Evolutionary conservation across 2,329 filamentous ascomycete genomes (phyloP), one percentile per base, ranked within the genome.

Genomic region (Fusarium proliferatum): DNA sequence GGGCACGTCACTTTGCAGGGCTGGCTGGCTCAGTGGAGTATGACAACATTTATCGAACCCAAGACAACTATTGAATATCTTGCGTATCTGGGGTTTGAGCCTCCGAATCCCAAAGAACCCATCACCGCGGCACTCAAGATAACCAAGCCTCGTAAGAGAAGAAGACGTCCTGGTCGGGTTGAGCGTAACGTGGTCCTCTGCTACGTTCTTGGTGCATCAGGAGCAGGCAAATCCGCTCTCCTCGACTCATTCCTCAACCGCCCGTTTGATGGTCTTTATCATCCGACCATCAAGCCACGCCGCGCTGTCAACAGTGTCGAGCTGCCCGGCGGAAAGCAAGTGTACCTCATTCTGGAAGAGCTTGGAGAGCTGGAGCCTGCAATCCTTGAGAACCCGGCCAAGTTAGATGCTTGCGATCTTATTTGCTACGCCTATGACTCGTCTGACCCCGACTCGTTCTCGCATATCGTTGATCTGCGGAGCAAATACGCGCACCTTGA

Each of bases 1-100:
- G 96, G 96, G 0, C 91, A 98, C 80, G 95, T 99, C 70, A 99
- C 96, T 3, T 86, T 99, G 8, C 96, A 99, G 82, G 96, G 96
- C 4, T 99, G 96, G 96, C 89, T 99, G 42, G 96, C 96, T 8
- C 96, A 99, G 79, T 99, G 96, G 96, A 98, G 95, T 81, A 99
- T 99, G 96, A 99, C 96, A 1, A 99, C 96, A 0, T 99, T 98
- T 78, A 91, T 97, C 68, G 95, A 97, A 64, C 96, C 96, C 17
- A 97, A 96, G 80, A 98, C 94, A 1, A 98, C 96, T 1, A 88
- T 99, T 8, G 95, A 97, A 77, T 99, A 99, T 81, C 90, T 99
- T 5, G 96, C 96, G 6, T 98, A 98, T 80, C 91, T 99, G 5
- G 96, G 96, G 2, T 99, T 98, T 78, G 96, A 98, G 80, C 92